A percentile compares a stretch with the other conserved stretches of the same genome.
Conservation (phyloP, 2,329 filamentous ascomycete species). For the Phyllosticta paracitricarpa region DNA sequence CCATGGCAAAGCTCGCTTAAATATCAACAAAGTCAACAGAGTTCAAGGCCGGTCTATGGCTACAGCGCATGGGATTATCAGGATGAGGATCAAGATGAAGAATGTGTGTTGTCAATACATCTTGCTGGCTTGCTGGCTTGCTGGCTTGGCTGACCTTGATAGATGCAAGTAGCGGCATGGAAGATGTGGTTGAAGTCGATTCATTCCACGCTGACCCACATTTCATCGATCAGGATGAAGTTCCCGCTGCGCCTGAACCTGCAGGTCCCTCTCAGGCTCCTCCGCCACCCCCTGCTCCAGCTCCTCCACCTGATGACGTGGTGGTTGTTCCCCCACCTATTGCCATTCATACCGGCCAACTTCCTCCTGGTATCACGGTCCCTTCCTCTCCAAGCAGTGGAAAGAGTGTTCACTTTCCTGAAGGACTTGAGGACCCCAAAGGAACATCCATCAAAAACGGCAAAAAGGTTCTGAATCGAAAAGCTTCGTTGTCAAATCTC, state of each 20-base stretch:
- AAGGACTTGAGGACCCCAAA: constrained; percentile 5
- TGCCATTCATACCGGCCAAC: background rate
- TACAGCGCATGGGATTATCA: background rate
- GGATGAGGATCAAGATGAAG: background rate
- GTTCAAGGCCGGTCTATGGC: background rate
- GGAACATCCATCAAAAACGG: background rate
- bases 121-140: background rate
- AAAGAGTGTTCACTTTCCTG: constrained; percentile 10
- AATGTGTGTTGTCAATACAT: background rate
- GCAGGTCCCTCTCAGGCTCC: background rate
- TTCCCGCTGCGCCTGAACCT: background rate
- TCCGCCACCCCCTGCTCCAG: background rate
- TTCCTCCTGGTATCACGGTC: background rate
- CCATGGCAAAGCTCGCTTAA: background rate
- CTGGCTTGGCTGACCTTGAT: background rate
- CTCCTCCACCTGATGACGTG: background rate
- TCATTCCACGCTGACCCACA: background rate
- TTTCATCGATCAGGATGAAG: constrained; percentile 1
- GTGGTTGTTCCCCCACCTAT: background rate
- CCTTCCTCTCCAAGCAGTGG: constrained; percentile 5
- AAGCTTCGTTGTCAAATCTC: background rate
- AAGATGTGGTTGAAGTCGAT: background rate
- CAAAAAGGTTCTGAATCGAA: background rate
- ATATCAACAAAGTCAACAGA: background rate
- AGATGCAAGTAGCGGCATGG: constrained; percentile 10